A percentile compares a stretch with the other conserved stretches of the same genome.
Evolutionary conservation across 371 early-diverging fungal species (phyloP).

Genomic region (Cladochytrium tenue): DNA sequence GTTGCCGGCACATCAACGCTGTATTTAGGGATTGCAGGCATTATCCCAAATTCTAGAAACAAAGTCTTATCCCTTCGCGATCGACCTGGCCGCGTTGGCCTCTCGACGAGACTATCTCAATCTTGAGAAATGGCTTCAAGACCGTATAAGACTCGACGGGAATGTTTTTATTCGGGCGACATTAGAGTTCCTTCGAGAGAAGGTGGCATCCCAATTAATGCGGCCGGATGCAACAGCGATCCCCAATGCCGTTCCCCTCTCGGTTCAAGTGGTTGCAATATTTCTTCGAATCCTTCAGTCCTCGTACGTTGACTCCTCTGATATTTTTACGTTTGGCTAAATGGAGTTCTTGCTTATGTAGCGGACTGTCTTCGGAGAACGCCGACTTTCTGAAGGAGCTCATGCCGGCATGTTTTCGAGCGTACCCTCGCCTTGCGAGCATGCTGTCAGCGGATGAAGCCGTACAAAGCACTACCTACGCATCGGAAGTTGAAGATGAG

Average conservation of each 20-base stretch:
- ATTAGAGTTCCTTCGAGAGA: conserved; percentile 76
- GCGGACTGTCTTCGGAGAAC: conserved; percentile 58
- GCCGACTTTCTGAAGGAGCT: conserved; percentile 35
- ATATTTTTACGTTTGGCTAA: conserved; percentile 3
- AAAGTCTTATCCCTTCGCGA: conserved; percentile 71
- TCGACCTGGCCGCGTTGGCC: conserved; percentile 84
- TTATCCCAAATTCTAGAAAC: conserved; percentile 71
- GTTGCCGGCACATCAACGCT: neutral
- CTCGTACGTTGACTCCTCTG: conserved; percentile 32
- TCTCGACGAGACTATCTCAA: conserved; percentile 78
- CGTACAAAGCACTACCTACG: conserved; percentile 25
- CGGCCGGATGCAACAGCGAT: conserved; percentile 9
- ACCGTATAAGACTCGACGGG: conserved; percentile 66
- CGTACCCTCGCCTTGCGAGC: conserved; percentile 21
- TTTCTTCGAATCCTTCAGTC: conserved; percentile 67
- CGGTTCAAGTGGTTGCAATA: conserved; percentile 67
- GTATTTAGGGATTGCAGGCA: conserved; percentile 46
- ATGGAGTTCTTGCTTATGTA: conserved; percentile 9
- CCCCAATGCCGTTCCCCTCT: conserved; percentile 53
- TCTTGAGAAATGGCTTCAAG: conserved; percentile 86
- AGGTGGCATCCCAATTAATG: conserved; percentile 46
- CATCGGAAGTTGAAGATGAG: conserved; percentile 72
- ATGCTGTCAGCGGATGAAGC: conserved; percentile 36
- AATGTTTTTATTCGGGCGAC: conserved; percentile 72
- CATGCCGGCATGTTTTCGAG: neutral